These are phyloP conservation scores for Jacaranda copaia DNA, from an alignment of 257 asterid species.

Conservation along the genomic window DNA sequence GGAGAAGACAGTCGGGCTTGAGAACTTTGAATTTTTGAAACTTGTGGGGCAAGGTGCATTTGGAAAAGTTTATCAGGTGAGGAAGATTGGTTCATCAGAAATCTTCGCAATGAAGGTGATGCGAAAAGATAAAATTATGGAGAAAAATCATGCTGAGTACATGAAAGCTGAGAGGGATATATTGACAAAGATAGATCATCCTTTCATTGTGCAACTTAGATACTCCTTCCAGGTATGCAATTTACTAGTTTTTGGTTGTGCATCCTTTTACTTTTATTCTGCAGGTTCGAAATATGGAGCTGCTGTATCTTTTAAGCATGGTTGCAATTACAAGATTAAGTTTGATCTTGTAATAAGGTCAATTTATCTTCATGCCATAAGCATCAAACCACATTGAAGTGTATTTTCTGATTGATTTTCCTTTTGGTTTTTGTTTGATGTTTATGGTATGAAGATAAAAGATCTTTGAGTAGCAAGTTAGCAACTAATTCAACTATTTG, in stretches of 20 bases:
- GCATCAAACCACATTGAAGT: too few species aligned
- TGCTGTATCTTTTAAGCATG: not conserved
- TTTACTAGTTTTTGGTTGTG: not conserved
- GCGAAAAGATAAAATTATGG: slow-evolving; percentile 78
- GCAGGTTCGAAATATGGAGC: too few species aligned
- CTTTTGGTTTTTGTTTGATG: too few species aligned
- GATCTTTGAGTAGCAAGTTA: too few species aligned
- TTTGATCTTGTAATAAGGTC: not conserved
- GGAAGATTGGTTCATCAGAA: slow-evolving; percentile 65
- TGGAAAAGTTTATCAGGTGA: slow-evolving; percentile 87
- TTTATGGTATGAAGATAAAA: too few species aligned
- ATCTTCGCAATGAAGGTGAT: slow-evolving; percentile 86
- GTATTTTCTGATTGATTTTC: too few species aligned
- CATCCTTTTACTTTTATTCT: not conserved
- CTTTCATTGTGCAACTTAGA: slow-evolving; percentile 72
- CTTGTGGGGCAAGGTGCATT: slow-evolving; percentile 89
- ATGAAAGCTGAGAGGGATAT: slow-evolving; percentile 87
- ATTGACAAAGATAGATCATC: slow-evolving; percentile 74
- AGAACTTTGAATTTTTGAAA: slow-evolving; percentile 73
- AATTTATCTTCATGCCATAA: too few species aligned
- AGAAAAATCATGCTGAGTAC: slow-evolving; percentile 75
- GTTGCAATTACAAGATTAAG: not conserved
- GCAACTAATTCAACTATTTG: too few species aligned
- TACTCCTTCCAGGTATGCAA: slow-evolving; percentile 79
- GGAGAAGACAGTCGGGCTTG: slow-evolving; percentile 59